Evolutionary conservation across 2,329 filamentous ascomycete genomes (phyloP), one percentile per base, ranked within the genome.

Genomic region (Cladosporium sp.): DNA sequence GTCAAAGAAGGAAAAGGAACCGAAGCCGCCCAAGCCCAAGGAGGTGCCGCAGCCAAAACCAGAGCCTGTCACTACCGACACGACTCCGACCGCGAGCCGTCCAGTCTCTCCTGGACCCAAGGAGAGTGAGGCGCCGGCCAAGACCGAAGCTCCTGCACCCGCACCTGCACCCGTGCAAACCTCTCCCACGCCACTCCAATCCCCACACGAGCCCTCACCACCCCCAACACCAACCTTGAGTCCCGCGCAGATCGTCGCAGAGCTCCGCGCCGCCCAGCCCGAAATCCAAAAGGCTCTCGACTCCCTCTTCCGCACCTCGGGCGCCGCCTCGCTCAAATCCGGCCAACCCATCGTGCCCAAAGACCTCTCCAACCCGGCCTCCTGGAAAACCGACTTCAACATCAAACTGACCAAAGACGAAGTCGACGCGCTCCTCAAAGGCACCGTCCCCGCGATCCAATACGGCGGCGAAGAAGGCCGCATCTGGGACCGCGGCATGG

Each of bases 1-100:
- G 71, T 82, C 88, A 65, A 90, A 88, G 75, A 92, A 89, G 70
- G 56, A 62, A 51, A 61, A 65, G 60, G 52, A 67, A 37, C 40
- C 65, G 38, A 69, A 60, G 42, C 54, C 54, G 3, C 17, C 39
- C n/a, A 55, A 63, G 59, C 40, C 43, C n/a, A 63, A 59, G 42
- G 36, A 55, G 7, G 59, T 44, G 18, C 64, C 68, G 6, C 54
- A 63, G 7, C 56, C 54, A 30, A 56, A 54, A 24, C 47, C 44
- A 54, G 47, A 54, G 48, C 61, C 58, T 40, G 54, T 58, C 6
- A 49, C 44, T 52, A 49, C 51, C 40, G 57, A 58, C 39, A 52
- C 61, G 56, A 58, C 60, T 15, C 59, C 58, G 12, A 60, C 58
- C 51, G 64, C 43, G 56, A 71, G 57, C 34, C 53, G 41, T 55